phyloP scores from a whole-genome alignment of 768 basidiomycete species.

The Lyophyllum semitale region DNA sequence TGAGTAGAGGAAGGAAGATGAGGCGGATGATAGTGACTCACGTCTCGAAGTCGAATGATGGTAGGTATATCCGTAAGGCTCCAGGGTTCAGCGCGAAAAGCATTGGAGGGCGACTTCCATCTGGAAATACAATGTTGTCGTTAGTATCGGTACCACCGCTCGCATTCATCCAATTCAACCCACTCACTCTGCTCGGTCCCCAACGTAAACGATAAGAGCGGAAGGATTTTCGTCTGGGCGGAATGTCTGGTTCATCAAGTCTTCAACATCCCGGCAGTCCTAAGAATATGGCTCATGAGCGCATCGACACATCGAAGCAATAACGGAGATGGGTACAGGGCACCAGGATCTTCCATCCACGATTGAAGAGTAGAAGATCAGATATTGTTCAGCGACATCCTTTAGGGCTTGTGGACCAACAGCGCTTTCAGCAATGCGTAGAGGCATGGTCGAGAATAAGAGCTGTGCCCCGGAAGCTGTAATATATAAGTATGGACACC shows the following conservation, averaged over 20 bases:
- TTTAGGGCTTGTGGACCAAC: conserved; percentile 38
- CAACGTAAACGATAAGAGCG: conserved; percentile 69
- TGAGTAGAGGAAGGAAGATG: too few relatives aligned
- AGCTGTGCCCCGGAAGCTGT: too few relatives aligned
- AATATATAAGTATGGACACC: too few relatives aligned
- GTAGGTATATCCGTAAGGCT: conserved; percentile 63
- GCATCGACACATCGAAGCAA: not conserved
- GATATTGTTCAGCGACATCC: conserved; percentile 47
- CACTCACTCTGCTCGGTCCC: conserved; percentile 62
- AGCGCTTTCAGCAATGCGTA: conserved; percentile 38
- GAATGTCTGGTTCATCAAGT: conserved; percentile 54
- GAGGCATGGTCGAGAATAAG: conserved; percentile 45
- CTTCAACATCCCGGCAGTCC: conserved; percentile 72
- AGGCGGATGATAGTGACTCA: conserved; percentile 31
- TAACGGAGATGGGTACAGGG: conserved; percentile 46
- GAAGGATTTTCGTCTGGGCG: conserved; percentile 42
- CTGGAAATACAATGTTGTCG: conserved; percentile 41
- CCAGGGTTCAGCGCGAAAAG: conserved; percentile 67
- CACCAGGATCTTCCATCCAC: conserved; percentile 71
- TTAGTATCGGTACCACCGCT: not conserved
- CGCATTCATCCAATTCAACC: not conserved
- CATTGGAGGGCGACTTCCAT: conserved; percentile 64
- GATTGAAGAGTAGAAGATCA: conserved; percentile 75
- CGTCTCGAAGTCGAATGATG: conserved; percentile 60
- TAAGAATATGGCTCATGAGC: conserved; percentile 12